These are phyloP conservation scores for Crepidotus variabilis DNA, from an alignment of 768 basidiomycete genomes.

Conservation along the genomic window DNA sequence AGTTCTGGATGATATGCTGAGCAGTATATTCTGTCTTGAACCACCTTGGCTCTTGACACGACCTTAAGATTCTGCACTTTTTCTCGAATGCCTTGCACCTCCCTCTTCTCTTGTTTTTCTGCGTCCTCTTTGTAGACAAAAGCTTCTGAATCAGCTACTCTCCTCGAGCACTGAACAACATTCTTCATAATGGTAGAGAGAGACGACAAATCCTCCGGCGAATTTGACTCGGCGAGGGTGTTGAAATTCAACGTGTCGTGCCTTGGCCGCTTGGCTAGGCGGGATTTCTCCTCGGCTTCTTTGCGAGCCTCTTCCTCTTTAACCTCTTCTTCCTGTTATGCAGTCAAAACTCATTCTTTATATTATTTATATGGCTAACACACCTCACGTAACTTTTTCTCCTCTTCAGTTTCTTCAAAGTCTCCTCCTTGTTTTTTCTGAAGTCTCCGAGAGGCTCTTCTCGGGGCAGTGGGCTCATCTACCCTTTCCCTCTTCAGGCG, in stretches of 20 bases:
- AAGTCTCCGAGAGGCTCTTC: constrained; percentile 64
- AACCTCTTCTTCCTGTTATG: constrained; percentile 44
- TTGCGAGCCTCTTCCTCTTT: constrained; percentile 61
- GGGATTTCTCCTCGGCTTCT: constrained; percentile 57
- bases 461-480: constrained; percentile 41
- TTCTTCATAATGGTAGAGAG: constrained; percentile 43
- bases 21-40: constrained; percentile 69
- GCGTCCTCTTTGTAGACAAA: constrained; percentile 47
- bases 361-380: constrained; percentile 10
- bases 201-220: constrained; percentile 39
- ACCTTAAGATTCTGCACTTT: constrained; percentile 55
- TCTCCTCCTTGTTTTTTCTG: constrained; percentile 44
- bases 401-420: constrained; percentile 60
- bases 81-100: constrained; percentile 50
- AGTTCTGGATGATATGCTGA: constrained; percentile 79
- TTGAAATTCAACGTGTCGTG: constrained; percentile 60
- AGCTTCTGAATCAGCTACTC: constrained; percentile 44
- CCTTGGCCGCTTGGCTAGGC: constrained; percentile 65
- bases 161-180: constrained; percentile 33
- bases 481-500: constrained; percentile 47
- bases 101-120: constrained; percentile 42
- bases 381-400: constrained; percentile 68
- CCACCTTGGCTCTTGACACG: constrained; percentile 80
- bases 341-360: neutral
- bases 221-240: constrained; percentile 50